phyloP scores from a whole-genome alignment of 208 protist genomes.

The Perkinsela sp. region DNA sequence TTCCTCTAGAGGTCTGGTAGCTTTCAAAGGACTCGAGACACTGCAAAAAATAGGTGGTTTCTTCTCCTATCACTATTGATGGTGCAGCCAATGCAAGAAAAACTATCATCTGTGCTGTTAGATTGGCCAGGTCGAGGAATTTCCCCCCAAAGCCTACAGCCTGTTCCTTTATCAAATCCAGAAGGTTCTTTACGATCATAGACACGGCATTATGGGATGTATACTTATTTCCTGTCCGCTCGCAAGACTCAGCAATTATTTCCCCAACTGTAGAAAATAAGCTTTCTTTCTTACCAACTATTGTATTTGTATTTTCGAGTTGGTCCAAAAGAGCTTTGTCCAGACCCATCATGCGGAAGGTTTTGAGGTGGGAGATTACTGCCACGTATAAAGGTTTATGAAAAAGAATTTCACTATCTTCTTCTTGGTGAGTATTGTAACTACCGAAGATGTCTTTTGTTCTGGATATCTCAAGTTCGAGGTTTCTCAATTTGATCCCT shows the following conservation, averaged over 20 bases:
- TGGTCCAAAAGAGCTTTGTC: background rate
- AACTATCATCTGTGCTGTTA: background rate
- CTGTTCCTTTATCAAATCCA: background rate
- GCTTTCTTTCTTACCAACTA: too few relatives aligned
- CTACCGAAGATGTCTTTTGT: too few relatives aligned
- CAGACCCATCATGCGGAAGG: background rate
- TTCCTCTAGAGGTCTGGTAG: background rate
- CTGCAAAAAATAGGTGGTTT: too few relatives aligned
- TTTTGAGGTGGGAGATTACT: background rate
- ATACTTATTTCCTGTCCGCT: background rate
- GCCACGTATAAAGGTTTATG: background rate
- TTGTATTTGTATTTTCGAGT: too few relatives aligned
- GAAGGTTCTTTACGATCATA: too few relatives aligned
- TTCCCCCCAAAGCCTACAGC: background rate
- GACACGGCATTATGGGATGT: background rate
- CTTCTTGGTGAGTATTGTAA: too few relatives aligned
- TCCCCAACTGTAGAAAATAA: background rate
- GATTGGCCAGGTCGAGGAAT: background rate
- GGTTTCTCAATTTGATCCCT: too few relatives aligned
- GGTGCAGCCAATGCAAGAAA: background rate
- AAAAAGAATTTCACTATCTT: background rate
- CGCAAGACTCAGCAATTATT: background rate
- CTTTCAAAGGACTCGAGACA: too few relatives aligned
- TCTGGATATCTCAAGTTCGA: too few relatives aligned
- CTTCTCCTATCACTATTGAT: background rate